Conservation (phyloP, 495 filamentous ascomycete genomes). For the Tuber microsphaerosporum region DNA sequence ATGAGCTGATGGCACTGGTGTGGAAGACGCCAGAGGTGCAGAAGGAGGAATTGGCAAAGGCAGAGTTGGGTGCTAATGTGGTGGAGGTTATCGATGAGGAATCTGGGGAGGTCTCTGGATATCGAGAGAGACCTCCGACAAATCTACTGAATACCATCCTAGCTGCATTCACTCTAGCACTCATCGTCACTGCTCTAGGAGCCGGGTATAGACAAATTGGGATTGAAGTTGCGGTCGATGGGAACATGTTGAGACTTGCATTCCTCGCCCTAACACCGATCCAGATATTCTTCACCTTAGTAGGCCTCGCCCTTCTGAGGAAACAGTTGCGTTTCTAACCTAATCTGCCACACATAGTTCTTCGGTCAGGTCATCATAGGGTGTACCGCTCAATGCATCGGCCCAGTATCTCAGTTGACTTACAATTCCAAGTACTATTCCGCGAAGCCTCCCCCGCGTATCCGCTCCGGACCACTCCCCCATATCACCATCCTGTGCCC, state of each 20-base stretch:
- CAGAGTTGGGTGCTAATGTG: conserved; percentile 38
- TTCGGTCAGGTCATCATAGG: conserved; percentile 68
- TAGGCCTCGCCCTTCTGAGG: conserved; percentile 25
- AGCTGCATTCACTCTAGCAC: conserved; percentile 55
- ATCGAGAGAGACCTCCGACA: conserved; percentile 54
- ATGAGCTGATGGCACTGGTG: conserved; percentile 67
- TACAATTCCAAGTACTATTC: conserved; percentile 75
- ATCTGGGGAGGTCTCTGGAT: conserved; percentile 55
- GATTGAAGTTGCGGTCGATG: conserved; percentile 60
- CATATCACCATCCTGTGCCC: conserved; percentile 71
- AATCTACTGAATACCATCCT: conserved; percentile 61
- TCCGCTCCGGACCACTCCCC: conserved; percentile 45
- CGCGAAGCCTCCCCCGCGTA: conserved; percentile 54
- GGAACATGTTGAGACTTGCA: conserved; percentile 53
- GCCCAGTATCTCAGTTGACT: conserved; percentile 63
- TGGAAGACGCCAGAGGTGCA: conserved; percentile 53
- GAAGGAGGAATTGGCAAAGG: conserved; percentile 51
- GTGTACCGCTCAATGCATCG: conserved; percentile 65
- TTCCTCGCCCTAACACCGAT: conserved; percentile 59
- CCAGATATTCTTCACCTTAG: conserved; percentile 73
- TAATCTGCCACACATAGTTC: conserved; percentile 45
- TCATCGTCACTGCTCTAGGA: conserved; percentile 58
- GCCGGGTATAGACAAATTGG: conserved; percentile 61
- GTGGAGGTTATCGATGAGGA: conserved; percentile 63
- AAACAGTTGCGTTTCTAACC: conserved; percentile 10